Conservation (phyloP, 768 basidiomycete genomes). For the Hypholoma sublateritium region DNA sequence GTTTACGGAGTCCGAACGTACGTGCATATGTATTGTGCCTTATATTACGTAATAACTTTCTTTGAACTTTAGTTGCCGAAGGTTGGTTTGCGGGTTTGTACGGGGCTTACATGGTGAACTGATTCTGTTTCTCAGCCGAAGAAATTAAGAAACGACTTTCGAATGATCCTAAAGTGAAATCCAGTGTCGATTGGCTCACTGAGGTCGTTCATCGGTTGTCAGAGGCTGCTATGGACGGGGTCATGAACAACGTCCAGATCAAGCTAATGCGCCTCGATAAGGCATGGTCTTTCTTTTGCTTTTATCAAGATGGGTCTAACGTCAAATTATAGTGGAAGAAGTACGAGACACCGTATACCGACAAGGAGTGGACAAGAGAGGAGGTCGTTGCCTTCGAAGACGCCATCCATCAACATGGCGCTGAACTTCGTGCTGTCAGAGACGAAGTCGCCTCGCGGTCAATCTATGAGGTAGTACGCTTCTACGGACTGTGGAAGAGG, state of each 20-base stretch:
- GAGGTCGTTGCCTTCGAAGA: conserved; percentile 78
- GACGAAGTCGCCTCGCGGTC: conserved; percentile 72
- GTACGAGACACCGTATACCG: conserved; percentile 59
- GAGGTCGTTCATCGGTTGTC: conserved; percentile 75
- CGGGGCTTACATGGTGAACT: conserved; percentile 1
- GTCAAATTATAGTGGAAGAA: conserved; percentile 65
- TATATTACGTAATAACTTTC: conserved; percentile 20
- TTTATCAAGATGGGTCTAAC: not conserved
- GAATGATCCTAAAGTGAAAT: conserved; percentile 48
- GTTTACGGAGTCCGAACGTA: conserved; percentile 69
- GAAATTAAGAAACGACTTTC: conserved; percentile 58
- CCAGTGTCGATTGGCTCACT: conserved; percentile 79
- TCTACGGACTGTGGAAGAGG: conserved; percentile 89
- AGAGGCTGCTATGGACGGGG: conserved; percentile 56
- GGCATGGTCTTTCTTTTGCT: conserved; percentile 37
- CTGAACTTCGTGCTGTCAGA: conserved; percentile 76
- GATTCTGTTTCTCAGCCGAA: conserved; percentile 51
- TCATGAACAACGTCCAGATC: conserved; percentile 22
- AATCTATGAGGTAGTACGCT: conserved; percentile 78
- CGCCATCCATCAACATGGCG: conserved; percentile 67
- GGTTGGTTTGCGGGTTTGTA: conserved; percentile 36
- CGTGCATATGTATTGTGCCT: conserved; percentile 26
- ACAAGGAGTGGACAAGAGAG: conserved; percentile 68
- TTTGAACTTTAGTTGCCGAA: conserved; percentile 46
- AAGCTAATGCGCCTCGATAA: conserved; percentile 56